Conservation (phyloP, 345 rosid species). For the Euphorbia lathyris region DNA sequence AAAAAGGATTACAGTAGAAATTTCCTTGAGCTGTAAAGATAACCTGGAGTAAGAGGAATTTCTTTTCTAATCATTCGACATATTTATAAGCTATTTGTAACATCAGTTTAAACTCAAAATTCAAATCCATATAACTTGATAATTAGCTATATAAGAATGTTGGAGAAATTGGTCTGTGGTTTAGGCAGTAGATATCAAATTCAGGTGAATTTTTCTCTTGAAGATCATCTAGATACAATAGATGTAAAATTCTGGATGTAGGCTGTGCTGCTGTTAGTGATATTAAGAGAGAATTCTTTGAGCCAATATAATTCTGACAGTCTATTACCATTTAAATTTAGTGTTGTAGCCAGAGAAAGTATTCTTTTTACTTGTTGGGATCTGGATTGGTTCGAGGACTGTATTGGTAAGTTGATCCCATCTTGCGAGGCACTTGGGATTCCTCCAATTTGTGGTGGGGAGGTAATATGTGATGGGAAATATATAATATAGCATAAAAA, state of each 20-base stretch:
- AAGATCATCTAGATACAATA: neutral
- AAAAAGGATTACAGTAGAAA: slow-evolving; percentile 1
- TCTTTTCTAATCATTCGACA: neutral
- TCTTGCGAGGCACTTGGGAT: too few species aligned
- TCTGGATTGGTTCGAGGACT: too few species aligned
- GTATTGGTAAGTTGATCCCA: too few species aligned
- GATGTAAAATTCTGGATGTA: neutral
- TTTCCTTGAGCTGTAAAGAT: neutral
- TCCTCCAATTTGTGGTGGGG: too few species aligned
- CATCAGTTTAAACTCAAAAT: slow-evolving; percentile 4
- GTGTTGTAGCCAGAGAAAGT: neutral
- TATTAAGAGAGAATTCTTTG: neutral
- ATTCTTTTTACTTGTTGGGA: too few species aligned
- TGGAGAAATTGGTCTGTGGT: neutral
- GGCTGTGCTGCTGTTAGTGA: neutral
- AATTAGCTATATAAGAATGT: neutral
- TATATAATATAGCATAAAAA: neutral
- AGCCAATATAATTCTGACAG: slow-evolving; percentile 8
- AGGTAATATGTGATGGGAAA: slow-evolving; percentile 4
- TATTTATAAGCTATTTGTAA: slow-evolving; percentile 6
- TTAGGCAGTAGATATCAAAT: neutral
- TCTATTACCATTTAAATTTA: neutral
- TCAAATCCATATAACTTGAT: slow-evolving; percentile 1
- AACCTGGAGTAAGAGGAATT: neutral
- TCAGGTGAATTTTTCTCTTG: neutral